These are phyloP conservation scores for Camellia lanceoleosa DNA, from an alignment of 148 eudicot genomes.

Conservation along the genomic window DNA sequence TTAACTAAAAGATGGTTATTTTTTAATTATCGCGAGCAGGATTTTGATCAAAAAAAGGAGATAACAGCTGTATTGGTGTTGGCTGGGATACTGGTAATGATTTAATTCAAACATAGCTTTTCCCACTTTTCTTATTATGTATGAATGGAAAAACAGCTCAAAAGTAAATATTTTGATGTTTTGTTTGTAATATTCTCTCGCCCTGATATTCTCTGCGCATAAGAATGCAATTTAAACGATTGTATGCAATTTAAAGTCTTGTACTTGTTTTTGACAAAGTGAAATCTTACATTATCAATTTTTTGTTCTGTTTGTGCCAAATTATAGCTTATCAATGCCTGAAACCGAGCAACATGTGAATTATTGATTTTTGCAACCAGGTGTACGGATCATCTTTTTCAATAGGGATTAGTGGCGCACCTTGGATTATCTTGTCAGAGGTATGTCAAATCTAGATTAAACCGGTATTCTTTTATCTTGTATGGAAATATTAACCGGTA, in stretches of 20 bases:
- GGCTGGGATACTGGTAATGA: slow-evolving; percentile 19
- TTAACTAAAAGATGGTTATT: neutral
- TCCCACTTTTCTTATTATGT: neutral
- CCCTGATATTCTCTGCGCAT: too few relatives aligned
- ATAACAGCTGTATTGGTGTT: slow-evolving; percentile 22
- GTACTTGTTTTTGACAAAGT: neutral
- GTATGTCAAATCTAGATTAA: neutral
- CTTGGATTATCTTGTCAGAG: slow-evolving; percentile 36
- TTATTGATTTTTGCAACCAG: slow-evolving; percentile 12
- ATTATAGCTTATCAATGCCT: neutral
- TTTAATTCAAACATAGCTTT: neutral
- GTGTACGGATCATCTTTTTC: slow-evolving; percentile 14
- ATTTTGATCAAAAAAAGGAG: slow-evolving; percentile 9
- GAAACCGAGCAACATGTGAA: neutral
- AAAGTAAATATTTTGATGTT: too few relatives aligned
- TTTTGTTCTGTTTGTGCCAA: neutral
- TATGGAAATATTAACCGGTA: too few relatives aligned
- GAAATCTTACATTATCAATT: neutral
- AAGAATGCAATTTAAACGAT: too few relatives aligned
- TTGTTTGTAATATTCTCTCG: too few relatives aligned
- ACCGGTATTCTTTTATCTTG: neutral
- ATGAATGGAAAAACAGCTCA: too few relatives aligned
- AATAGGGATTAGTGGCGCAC: slow-evolving; percentile 18
- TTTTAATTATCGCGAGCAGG: slow-evolving; percentile 10
- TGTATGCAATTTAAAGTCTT: too few relatives aligned